phyloP scores from a whole-genome alignment of 108 stramenopile species.

The Nitzschia sp. region DNA sequence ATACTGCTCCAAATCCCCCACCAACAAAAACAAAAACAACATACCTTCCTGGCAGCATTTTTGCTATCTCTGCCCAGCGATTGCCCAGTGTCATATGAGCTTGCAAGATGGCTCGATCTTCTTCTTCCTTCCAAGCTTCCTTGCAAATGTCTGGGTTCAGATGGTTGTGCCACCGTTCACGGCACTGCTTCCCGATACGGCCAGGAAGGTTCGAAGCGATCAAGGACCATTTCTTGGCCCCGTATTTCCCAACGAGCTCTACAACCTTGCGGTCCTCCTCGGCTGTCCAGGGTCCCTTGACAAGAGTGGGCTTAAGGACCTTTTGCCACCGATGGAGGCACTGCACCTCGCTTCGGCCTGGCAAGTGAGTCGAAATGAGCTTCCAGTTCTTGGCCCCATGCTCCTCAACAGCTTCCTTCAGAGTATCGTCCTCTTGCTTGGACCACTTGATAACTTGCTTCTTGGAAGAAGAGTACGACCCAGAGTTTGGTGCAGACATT shows the following conservation, averaged over 20 bases:
- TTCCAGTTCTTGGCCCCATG: conserved; percentile 81
- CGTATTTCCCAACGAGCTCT: conserved; percentile 65
- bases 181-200: conserved; percentile 98
- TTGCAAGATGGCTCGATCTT: conserved; percentile 81
- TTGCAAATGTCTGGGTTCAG: conserved; percentile 92
- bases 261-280: conserved; percentile 87
- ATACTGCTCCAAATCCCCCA: background rate
- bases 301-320: conserved; percentile 68
- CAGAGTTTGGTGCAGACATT: conserved; percentile 5
- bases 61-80: conserved; percentile 89
- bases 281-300: conserved; percentile 89
- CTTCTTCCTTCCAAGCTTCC: conserved; percentile 88
- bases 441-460: conserved; percentile 55
- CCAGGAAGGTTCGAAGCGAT: conserved; percentile 91
- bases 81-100: conserved; percentile 71
- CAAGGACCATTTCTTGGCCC: conserved; percentile 80
- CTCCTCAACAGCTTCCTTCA: conserved; percentile 58
- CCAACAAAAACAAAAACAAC: conserved; percentile 11
- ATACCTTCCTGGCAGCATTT: conserved; percentile 80
- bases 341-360: conserved; percentile 64
- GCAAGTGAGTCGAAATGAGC: conserved; percentile 49
- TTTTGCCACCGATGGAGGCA: conserved; percentile 79
- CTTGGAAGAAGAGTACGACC: conserved; percentile 12
- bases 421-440: conserved; percentile 63
- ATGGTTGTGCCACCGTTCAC: conserved; percentile 99